phyloP scores from a whole-genome alignment of 805 yeast species.

The Yarrowia divulgata region DNA sequence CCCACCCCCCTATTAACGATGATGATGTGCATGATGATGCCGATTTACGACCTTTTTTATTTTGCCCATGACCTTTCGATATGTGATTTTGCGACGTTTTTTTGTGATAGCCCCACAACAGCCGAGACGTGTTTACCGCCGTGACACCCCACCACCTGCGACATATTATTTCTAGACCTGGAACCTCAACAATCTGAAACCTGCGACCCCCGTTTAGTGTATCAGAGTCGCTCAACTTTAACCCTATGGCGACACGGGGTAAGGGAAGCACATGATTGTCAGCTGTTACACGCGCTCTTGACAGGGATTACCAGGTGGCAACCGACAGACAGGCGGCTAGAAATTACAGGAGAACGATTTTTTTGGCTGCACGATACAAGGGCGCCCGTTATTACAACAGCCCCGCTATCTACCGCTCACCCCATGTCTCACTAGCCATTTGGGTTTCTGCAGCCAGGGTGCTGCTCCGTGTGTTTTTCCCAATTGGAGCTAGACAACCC shows the following conservation, averaged over 20 bases:
- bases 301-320: background rate
- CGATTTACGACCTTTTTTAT: slow-evolving; percentile 3
- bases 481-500: background rate
- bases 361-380: no score
- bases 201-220: slow-evolving; percentile 4
- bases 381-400: background rate
- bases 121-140: no score
- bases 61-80: background rate
- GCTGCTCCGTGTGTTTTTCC: background rate
- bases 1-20: background rate
- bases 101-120: no score
- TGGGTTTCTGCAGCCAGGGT: slow-evolving; percentile 19
- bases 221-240: slow-evolving; percentile 15
- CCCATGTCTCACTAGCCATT: background rate
- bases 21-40: background rate
- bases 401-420: background rate
- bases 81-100: no score
- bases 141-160: background rate
- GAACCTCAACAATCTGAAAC: slow-evolving; percentile 16
- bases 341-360: no score
- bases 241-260: slow-evolving; percentile 20
- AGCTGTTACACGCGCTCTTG: background rate
- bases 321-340: no score
- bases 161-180: background rate
- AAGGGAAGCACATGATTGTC: background rate